Percentiles rank a stretch among this genome's conserved stretches.
Evolutionary conservation across 768 basidiomycete genomes (phyloP).

Genomic region (Termitomyces sp.): DNA sequence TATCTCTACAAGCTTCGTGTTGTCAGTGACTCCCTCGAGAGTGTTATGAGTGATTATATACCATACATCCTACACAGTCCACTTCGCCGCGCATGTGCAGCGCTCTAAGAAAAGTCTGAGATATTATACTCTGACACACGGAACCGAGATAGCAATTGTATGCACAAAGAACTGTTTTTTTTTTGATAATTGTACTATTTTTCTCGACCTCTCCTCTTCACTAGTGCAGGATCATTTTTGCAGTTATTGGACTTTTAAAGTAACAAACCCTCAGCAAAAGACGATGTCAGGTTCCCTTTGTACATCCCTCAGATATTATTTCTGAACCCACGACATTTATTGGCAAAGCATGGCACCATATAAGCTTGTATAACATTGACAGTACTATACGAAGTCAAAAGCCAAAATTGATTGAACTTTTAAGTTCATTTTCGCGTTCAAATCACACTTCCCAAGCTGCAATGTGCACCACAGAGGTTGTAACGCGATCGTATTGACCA

Average conservation of each 20-base stretch:
- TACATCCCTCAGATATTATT: no score
- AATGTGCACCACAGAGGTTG: slow-evolving; percentile 67
- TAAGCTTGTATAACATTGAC: no score
- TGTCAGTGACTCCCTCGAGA: background rate
- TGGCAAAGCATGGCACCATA: no score
- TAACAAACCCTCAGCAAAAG: no score
- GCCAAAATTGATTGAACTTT: no score
- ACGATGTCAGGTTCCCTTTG: no score
- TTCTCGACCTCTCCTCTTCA: background rate
- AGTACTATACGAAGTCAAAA: no score
- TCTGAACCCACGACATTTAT: no score
- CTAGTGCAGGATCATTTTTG: background rate
- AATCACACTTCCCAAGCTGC: slow-evolving; percentile 34
- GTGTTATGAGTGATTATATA: background rate
- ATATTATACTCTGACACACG: background rate
- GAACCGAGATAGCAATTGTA: background rate
- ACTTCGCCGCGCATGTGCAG: background rate
- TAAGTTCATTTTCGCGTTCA: slow-evolving; percentile 7
- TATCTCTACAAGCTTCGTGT: background rate
- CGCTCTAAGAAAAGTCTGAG: background rate
- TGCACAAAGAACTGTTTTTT: background rate
- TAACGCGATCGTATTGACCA: slow-evolving; percentile 54
- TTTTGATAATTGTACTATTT: background rate
- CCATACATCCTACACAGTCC: background rate
- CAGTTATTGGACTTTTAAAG: no score